phyloP scores from a whole-genome alignment of 768 basidiomycete species.

The Tulasnella sp. region DNA sequence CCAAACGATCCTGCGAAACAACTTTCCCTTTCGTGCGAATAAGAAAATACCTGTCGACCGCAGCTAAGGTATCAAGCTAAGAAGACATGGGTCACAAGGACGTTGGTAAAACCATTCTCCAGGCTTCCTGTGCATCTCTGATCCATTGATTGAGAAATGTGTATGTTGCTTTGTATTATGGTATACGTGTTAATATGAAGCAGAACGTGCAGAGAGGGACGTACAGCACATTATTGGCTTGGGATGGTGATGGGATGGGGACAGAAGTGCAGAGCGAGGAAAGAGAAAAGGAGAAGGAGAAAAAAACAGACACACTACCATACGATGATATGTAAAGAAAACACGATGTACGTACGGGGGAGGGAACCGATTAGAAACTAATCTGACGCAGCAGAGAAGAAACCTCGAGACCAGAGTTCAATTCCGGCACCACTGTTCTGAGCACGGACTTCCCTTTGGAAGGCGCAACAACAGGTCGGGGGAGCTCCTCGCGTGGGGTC shows the following conservation, averaged over 20 bases:
- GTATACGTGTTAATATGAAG: constrained; percentile 6
- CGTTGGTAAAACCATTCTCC: background rate
- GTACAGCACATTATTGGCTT: background rate
- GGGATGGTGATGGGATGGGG: background rate
- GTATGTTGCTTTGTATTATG: background rate
- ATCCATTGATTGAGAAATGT: background rate
- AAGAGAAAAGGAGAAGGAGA: too few relatives aligned
- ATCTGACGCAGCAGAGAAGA: background rate
- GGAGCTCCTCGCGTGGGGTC: constrained; percentile 18
- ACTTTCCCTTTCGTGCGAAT: too few relatives aligned
- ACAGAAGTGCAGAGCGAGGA: background rate
- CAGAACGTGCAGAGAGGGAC: background rate
- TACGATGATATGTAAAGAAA: background rate
- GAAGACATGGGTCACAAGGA: background rate
- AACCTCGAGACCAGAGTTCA: background rate
- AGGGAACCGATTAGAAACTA: background rate
- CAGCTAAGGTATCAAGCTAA: background rate
- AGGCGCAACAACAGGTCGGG: background rate
- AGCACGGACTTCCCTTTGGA: background rate
- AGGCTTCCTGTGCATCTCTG: background rate
- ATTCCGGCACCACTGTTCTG: background rate
- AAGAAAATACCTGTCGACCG: background rate
- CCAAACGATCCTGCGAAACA: too few relatives aligned
- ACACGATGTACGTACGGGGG: background rate
- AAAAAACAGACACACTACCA: background rate